Conservation (phyloP, 2,329 filamentous ascomycete genomes). For the Botrytis byssoidea region DNA sequence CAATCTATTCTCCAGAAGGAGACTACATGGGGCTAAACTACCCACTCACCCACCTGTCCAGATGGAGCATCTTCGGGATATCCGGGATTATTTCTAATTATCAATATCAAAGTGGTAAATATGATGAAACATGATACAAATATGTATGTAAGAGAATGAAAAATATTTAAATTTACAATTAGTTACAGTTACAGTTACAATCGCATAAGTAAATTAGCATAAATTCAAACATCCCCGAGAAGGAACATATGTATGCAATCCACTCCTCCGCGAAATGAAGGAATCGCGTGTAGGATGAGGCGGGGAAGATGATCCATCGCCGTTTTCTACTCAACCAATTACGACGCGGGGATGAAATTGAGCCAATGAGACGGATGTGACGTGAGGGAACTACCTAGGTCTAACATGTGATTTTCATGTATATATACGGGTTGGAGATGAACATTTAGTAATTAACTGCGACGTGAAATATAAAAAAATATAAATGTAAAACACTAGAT, state of each 20-base stretch:
- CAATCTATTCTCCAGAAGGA: not conserved
- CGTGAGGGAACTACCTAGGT: not conserved
- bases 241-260: not conserved
- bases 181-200: not conserved
- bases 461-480: not conserved
- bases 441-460: not conserved
- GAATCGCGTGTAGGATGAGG: not conserved
- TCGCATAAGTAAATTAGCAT: not conserved
- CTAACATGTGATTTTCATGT: not conserved
- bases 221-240: not conserved
- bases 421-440: not conserved
- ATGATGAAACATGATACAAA: not conserved
- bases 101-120: too few species aligned
- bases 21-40: not conserved
- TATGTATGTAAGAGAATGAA: not conserved
- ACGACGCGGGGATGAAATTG: not conserved
- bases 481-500: too few species aligned
- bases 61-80: not conserved
- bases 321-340: not conserved
- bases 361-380: not conserved
- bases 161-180: not conserved
- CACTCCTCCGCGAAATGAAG: not conserved
- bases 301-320: not conserved
- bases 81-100: not conserved
- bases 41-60: too few species aligned